A percentile compares a stretch with the other conserved stretches of the same genome.
Conservation (phyloP, 2,329 filamentous ascomycete species). For the Hypoxylon sp. region DNA sequence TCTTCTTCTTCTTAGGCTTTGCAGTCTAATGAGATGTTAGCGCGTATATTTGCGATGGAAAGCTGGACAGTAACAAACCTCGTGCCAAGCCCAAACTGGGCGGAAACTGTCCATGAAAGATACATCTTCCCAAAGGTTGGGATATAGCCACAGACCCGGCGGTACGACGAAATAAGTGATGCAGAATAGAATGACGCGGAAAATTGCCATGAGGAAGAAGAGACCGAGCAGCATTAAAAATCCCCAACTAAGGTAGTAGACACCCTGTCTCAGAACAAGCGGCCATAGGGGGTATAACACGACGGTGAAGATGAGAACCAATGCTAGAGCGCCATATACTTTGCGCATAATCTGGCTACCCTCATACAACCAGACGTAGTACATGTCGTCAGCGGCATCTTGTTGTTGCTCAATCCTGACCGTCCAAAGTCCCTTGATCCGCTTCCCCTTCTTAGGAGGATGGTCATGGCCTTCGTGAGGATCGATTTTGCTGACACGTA, state of each 20-base stretch:
- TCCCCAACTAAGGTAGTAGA: slow-evolving; percentile 97
- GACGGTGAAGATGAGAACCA: slow-evolving; percentile 86
- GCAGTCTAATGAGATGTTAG: slow-evolving; percentile 48
- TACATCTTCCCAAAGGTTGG: slow-evolving; percentile 98
- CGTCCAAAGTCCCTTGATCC: slow-evolving; percentile 95
- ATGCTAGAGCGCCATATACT: slow-evolving; percentile 86
- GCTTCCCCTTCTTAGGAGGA: slow-evolving; percentile 81
- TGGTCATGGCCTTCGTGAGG: slow-evolving; percentile 82
- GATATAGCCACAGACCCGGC: slow-evolving; percentile 97
- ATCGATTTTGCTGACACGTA: slow-evolving; percentile 88
- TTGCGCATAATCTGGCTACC: slow-evolving; percentile 95
- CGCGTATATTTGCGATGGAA: slow-evolving; percentile 27
- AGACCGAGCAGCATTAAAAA: slow-evolving; percentile 90
- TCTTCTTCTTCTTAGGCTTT: slow-evolving; percentile 70
- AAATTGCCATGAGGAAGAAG: slow-evolving; percentile 98
- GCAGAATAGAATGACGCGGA: slow-evolving; percentile 94
- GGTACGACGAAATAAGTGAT: slow-evolving; percentile 87
- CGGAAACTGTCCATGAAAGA: slow-evolving; percentile 98
- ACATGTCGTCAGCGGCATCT: slow-evolving; percentile 86
- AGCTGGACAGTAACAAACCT: slow-evolving; percentile 70
- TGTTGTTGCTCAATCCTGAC: slow-evolving; percentile 97
- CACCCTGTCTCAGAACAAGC: slow-evolving; percentile 87
- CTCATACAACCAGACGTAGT: slow-evolving; percentile 98
- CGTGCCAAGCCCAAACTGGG: slow-evolving; percentile 98
- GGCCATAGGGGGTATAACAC: slow-evolving; percentile 99